phyloP scores from a whole-genome alignment of 352 stramenopile species.

The Globisporangium ultimum region DNA sequence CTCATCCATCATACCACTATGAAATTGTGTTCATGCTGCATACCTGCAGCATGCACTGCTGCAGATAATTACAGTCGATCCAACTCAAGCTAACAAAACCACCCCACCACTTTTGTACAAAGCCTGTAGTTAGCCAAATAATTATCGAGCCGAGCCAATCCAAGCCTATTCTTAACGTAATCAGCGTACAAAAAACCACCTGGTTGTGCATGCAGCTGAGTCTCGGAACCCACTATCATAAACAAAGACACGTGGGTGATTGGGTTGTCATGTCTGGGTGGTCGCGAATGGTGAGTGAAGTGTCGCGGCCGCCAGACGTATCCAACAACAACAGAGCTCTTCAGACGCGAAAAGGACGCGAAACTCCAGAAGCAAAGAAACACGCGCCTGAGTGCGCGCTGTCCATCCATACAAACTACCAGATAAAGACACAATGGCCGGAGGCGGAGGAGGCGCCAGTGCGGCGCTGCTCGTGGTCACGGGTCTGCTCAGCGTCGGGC shows the following conservation, averaged over 20 bases:
- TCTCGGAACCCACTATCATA: neutral
- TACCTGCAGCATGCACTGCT: too few relatives aligned
- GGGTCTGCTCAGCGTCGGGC: constrained; percentile 52
- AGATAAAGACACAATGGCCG: constrained; percentile 24
- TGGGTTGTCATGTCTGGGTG: neutral
- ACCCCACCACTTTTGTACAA: too few relatives aligned
- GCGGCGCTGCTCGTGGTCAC: constrained; percentile 54
- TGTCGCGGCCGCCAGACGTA: neutral
- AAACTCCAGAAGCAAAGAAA: constrained; percentile 3
- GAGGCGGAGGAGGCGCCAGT: constrained; percentile 24
- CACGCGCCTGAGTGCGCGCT: neutral
- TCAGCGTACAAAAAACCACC: too few relatives aligned
- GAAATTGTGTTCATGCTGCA: too few relatives aligned
- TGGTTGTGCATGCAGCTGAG: too few relatives aligned
- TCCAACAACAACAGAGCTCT: constrained; percentile 1
- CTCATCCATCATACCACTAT: too few relatives aligned
- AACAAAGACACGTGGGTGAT: neutral
- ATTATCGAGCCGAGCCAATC: too few relatives aligned
- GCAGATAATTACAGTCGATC: too few relatives aligned
- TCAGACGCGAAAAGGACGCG: constrained; percentile 1
- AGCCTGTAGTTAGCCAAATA: too few relatives aligned
- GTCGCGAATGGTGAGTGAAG: neutral
- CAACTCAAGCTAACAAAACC: too few relatives aligned
- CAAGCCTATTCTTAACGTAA: too few relatives aligned
- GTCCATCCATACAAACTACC: neutral